Percentiles rank a stretch among this genome's conserved stretches.
These are phyloP conservation scores for Rossbeevera mucosa DNA, from an alignment of 768 basidiomycete genomes.

Conservation along the genomic window DNA sequence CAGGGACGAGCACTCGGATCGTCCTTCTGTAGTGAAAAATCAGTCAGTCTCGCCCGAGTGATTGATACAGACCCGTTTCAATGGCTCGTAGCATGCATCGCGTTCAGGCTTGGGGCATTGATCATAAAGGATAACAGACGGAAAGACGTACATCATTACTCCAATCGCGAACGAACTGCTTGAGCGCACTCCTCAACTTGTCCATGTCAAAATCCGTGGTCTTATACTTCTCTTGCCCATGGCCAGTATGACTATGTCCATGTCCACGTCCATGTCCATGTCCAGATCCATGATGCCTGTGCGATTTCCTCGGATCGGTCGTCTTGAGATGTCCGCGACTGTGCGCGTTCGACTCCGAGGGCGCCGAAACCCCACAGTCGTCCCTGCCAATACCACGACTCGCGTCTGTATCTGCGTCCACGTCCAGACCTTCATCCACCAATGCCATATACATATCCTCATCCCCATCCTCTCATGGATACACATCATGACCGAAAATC, in stretches of 20 bases:
- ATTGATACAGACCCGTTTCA: slow-evolving; percentile 51
- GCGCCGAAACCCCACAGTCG: not conserved
- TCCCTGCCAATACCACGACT: not conserved
- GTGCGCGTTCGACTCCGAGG: too few relatives aligned
- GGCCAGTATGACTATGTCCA: too few relatives aligned
- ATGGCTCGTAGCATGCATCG: slow-evolving; percentile 74
- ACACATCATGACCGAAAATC: slow-evolving; percentile 63
- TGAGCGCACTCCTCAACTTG: slow-evolving; percentile 85
- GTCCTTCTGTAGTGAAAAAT: slow-evolving; percentile 35
- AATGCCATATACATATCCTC: slow-evolving; percentile 10
- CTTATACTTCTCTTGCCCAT: slow-evolving; percentile 36
- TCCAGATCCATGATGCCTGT: not conserved
- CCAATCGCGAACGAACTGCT: slow-evolving; percentile 95
- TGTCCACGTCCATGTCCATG: slow-evolving; percentile 9
- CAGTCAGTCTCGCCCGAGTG: not conserved
- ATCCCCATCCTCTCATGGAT: slow-evolving; percentile 10
- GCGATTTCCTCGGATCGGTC: slow-evolving; percentile 10
- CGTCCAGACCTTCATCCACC: slow-evolving; percentile 16
- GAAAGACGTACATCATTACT: slow-evolving; percentile 59
- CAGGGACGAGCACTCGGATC: slow-evolving; percentile 80
- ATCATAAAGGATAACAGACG: not conserved
- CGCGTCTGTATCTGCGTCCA: too few relatives aligned
- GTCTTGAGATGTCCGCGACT: slow-evolving; percentile 14
- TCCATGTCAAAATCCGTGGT: slow-evolving; percentile 80
- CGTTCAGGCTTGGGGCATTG: slow-evolving; percentile 50